Evolutionary conservation across 2,329 filamentous ascomycete species (phyloP).

Genomic region (Pseudopithomyces chartarum): DNA sequence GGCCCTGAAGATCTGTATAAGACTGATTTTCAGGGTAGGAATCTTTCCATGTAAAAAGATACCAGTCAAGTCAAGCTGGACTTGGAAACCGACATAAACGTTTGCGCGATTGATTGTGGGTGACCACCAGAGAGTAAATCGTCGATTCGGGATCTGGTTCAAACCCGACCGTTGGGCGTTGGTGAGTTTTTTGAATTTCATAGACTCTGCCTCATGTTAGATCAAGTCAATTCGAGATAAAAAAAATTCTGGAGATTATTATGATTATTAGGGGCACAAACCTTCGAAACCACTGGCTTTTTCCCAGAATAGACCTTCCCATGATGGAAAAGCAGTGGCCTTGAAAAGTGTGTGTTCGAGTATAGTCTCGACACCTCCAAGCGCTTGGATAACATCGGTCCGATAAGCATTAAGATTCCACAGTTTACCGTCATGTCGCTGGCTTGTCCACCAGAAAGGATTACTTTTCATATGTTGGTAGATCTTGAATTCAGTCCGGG

Average conservation of each 20-base stretch:
- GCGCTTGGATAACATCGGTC: slow-evolving; percentile 93
- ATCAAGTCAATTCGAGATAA: too few relatives aligned
- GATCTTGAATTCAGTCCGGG: slow-evolving; percentile 94
- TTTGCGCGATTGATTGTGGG: slow-evolving; percentile 90
- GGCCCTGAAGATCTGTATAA: slow-evolving; percentile 98
- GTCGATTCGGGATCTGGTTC: slow-evolving; percentile 97
- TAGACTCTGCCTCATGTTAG: slow-evolving; percentile 54
- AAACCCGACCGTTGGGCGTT: slow-evolving; percentile 96
- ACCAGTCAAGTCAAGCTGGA: slow-evolving; percentile 94
- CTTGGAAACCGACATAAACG: slow-evolving; percentile 99
- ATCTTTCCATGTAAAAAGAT: slow-evolving; percentile 99
- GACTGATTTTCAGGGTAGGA: slow-evolving; percentile 93
- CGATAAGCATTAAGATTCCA: slow-evolving; percentile 97
- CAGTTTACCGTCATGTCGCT: slow-evolving; percentile 93
- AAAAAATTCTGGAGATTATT: too few relatives aligned
- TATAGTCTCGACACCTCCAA: slow-evolving; percentile 97
- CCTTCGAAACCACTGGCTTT: neutral
- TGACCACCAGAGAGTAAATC: slow-evolving; percentile 98
- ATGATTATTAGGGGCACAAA: too few relatives aligned
- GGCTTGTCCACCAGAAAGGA: slow-evolving; percentile 99
- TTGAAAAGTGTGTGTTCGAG: slow-evolving; percentile 97
- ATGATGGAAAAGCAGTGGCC: slow-evolving; percentile 92
- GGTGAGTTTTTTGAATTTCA: slow-evolving; percentile 99
- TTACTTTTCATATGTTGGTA: slow-evolving; percentile 99
- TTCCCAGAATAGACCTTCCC: slow-evolving; percentile 96